Percentiles rank a stretch among this genome's conserved stretches.
These are phyloP conservation scores for Venustampulla echinocandica DNA, from an alignment of 495 filamentous ascomycete species.

Conservation along the genomic window DNA sequence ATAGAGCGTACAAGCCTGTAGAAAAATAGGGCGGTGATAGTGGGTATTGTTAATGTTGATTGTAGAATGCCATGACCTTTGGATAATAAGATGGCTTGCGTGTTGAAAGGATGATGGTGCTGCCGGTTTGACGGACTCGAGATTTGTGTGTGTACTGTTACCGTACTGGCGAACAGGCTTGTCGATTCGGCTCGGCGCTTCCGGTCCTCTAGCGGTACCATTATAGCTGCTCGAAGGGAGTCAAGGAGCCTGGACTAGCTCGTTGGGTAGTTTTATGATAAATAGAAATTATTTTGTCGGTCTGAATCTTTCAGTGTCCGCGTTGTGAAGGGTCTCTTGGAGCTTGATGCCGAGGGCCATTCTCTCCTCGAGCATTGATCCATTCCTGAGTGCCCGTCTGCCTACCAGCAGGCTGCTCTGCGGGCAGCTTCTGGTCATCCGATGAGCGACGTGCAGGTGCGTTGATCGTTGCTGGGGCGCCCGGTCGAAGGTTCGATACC, in stretches of 20 bases:
- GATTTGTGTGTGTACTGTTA: neutral
- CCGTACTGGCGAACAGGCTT: neutral
- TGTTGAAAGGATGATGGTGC: neutral
- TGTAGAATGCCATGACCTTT: constrained; percentile 1
- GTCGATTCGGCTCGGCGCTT: constrained; percentile 8
- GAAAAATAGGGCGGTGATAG: neutral
- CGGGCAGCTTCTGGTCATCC: constrained; percentile 37
- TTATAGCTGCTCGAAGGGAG: constrained; percentile 2
- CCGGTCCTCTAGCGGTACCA: neutral
- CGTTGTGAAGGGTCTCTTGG: constrained; percentile 20
- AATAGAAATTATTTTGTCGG: neutral
- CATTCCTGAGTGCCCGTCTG: constrained; percentile 58
- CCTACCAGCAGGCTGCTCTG: constrained; percentile 41
- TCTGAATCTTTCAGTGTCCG: constrained; percentile 16
- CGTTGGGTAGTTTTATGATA: constrained; percentile 2
- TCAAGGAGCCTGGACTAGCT: neutral
- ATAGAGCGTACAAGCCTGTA: constrained; percentile 19
- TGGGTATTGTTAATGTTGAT: constrained; percentile 5
- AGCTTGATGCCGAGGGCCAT: constrained; percentile 26
- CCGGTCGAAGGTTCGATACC: constrained; percentile 20
- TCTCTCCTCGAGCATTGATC: constrained; percentile 51
- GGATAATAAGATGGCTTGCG: neutral
- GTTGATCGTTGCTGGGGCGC: constrained; percentile 4
- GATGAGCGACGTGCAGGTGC: neutral
- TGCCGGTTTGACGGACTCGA: neutral